phyloP scores from a whole-genome alignment of 495 filamentous ascomycete genomes.

The Penicillium lividum region DNA sequence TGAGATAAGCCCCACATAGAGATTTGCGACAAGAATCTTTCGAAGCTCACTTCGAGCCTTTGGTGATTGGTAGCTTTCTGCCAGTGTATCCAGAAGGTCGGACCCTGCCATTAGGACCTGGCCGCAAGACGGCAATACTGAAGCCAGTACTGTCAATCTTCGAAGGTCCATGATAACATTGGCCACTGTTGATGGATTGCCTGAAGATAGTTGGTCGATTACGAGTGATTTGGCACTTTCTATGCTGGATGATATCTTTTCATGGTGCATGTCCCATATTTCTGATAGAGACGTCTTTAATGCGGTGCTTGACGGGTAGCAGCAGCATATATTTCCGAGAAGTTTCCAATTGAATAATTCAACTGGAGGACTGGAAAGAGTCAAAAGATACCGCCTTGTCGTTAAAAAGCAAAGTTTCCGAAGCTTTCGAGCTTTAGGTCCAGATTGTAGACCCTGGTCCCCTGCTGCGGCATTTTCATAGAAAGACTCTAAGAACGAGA shows the following conservation, averaged over 20 bases:
- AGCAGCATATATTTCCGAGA: constrained; percentile 39
- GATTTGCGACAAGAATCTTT: constrained; percentile 63
- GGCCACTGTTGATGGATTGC: constrained; percentile 36
- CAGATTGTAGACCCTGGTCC: constrained; percentile 37
- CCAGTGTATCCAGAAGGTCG: constrained; percentile 78
- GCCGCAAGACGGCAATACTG: constrained; percentile 36
- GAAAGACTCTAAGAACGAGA: constrained; percentile 63
- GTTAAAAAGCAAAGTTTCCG: constrained; percentile 65
- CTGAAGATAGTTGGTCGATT: constrained; percentile 48
- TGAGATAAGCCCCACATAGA: constrained; percentile 70
- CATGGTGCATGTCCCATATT: constrained; percentile 38
- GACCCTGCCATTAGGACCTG: constrained; percentile 75
- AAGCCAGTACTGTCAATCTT: constrained; percentile 42
- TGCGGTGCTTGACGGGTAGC: constrained; percentile 42
- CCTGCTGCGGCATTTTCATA: constrained; percentile 51
- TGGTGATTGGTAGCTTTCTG: constrained; percentile 59
- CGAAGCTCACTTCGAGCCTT: constrained; percentile 55
- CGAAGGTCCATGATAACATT: constrained; percentile 37
- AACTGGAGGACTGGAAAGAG: constrained; percentile 22
- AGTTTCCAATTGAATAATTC: constrained; percentile 41
- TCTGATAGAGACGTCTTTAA: constrained; percentile 46
- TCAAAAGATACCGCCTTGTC: constrained; percentile 44
- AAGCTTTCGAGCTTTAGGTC: constrained; percentile 53
- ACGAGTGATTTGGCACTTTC: constrained; percentile 49
- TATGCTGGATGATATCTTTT: constrained; percentile 39